A percentile compares a stretch with the other conserved stretches of the same genome.
phyloP scores from a whole-genome alignment of 2,329 filamentous ascomycete species.

The Pyricularia pennisetigena region DNA sequence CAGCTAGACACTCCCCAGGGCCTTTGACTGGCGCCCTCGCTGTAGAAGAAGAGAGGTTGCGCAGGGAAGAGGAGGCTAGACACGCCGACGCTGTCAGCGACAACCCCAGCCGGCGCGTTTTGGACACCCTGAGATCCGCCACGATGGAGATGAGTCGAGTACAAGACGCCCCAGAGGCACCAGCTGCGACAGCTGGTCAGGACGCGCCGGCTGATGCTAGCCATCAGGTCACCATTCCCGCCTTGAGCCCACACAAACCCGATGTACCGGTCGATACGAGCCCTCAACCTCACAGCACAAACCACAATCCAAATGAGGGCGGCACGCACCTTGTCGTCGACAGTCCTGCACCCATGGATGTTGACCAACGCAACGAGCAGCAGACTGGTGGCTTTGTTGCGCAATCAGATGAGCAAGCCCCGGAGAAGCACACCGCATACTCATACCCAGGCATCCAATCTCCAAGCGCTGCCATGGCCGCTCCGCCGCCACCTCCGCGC shows the following conservation, averaged over 20 bases:
- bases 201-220: slow-evolving; percentile 27
- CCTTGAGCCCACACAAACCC: slow-evolving; percentile 14
- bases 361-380: slow-evolving; percentile 33
- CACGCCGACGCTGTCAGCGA: slow-evolving; percentile 31
- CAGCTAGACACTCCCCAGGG: slow-evolving; percentile 31
- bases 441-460: slow-evolving; percentile 45
- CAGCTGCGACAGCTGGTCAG: slow-evolving; percentile 25
- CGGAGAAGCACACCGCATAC: slow-evolving; percentile 40
- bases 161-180: slow-evolving; percentile 33
- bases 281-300: slow-evolving; percentile 25
- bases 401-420: slow-evolving; percentile 35
- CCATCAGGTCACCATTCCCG: slow-evolving; percentile 24
- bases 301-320: slow-evolving; percentile 27
- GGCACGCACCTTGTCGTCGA: slow-evolving; percentile 30
- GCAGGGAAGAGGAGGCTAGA: slow-evolving; percentile 33
- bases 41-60: slow-evolving; percentile 41
- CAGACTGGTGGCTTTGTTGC: slow-evolving; percentile 16
- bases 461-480: slow-evolving; percentile 28
- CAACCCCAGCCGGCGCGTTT: slow-evolving; percentile 41
- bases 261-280: neutral
- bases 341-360: slow-evolving; percentile 44
- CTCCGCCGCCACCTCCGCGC: slow-evolving; percentile 30
- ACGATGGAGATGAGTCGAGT: slow-evolving; percentile 43
- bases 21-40: slow-evolving; percentile 40
- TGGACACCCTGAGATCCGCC: slow-evolving; percentile 44